Conservation (phyloP, 441 rosid genomes). For the Pelargonium cotyledonis region DNA sequence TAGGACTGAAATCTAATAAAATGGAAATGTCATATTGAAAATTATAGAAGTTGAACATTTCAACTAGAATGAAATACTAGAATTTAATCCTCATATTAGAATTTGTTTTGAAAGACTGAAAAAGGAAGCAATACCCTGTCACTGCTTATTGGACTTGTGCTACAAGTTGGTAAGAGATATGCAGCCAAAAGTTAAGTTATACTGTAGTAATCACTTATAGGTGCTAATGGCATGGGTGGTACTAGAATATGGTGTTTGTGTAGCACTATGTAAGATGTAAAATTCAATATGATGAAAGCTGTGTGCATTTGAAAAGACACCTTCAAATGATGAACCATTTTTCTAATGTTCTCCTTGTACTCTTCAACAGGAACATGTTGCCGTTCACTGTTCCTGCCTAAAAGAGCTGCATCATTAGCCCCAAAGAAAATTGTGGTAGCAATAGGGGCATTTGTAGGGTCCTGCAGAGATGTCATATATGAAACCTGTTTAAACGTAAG, state of each 20-base stretch:
- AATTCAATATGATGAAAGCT: background rate
- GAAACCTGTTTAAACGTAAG: constrained; percentile 4
- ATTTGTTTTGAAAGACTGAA: too few relatives aligned
- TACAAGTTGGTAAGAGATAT: too few relatives aligned
- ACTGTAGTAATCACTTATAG: too few relatives aligned
- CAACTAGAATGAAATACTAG: too few relatives aligned
- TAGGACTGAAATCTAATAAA: background rate
- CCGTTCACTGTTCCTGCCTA: constrained; percentile 56
- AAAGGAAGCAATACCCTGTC: too few relatives aligned
- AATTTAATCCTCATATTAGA: too few relatives aligned
- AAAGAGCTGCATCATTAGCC: constrained; percentile 88
- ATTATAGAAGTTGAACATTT: too few relatives aligned
- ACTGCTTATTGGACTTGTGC: too few relatives aligned
- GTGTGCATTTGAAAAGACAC: constrained; percentile 24
- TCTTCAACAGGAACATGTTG: constrained; percentile 81
- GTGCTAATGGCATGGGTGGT: background rate
- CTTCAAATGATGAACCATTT: constrained; percentile 70
- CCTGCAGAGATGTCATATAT: constrained; percentile 27
- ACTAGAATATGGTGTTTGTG: background rate
- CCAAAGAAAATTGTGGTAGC: constrained; percentile 84
- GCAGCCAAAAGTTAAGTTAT: too few relatives aligned
- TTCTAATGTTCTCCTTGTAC: constrained; percentile 59
- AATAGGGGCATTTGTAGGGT: constrained; percentile 42
- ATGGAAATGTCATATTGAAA: too few relatives aligned
- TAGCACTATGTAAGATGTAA: background rate